phyloP scores from a whole-genome alignment of 108 stramenopile species.

The Seminavis robusta region DNA sequence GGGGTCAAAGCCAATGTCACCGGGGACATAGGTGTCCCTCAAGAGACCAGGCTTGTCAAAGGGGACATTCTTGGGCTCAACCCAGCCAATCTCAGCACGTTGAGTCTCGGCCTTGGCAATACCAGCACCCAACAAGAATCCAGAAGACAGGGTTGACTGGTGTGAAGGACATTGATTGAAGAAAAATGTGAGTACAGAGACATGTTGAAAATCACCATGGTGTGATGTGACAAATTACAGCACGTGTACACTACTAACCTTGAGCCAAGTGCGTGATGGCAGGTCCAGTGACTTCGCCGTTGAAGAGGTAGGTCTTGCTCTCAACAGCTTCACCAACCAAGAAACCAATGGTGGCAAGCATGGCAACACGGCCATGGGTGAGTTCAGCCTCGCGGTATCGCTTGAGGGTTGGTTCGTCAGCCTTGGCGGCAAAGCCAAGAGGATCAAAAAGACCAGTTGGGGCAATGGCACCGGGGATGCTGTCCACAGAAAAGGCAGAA shows the following conservation, averaged over 20 bases:
- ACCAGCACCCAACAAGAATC: slow-evolving; percentile 46
- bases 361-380: too few species aligned
- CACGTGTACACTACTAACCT: slow-evolving; percentile 76
- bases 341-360: too few species aligned
- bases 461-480: slow-evolving; percentile 46
- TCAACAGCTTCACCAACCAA: too few species aligned
- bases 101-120: slow-evolving; percentile 47
- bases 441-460: slow-evolving; percentile 62
- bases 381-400: too few species aligned
- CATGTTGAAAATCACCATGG: slow-evolving; percentile 50
- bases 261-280: too few species aligned
- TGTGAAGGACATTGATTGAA: slow-evolving; percentile 58
- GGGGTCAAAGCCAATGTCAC: slow-evolving; percentile 83
- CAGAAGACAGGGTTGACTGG: too few species aligned
- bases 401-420: slow-evolving; percentile 59
- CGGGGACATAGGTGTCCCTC: slow-evolving; percentile 69
- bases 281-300: too few species aligned
- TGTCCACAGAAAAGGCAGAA: too few species aligned
- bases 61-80: too few species aligned
- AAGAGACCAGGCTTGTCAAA: too few species aligned
- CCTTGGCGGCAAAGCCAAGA: slow-evolving; percentile 63
- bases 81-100: slow-evolving; percentile 66
- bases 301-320: slow-evolving; percentile 74
- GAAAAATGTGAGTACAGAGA: slow-evolving; percentile 56
- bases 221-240: slow-evolving; percentile 54